Evolutionary conservation across 2,329 filamentous ascomycete genomes (phyloP), one percentile per base, ranked within the genome.

Genomic region (Fusarium dlaminii): DNA sequence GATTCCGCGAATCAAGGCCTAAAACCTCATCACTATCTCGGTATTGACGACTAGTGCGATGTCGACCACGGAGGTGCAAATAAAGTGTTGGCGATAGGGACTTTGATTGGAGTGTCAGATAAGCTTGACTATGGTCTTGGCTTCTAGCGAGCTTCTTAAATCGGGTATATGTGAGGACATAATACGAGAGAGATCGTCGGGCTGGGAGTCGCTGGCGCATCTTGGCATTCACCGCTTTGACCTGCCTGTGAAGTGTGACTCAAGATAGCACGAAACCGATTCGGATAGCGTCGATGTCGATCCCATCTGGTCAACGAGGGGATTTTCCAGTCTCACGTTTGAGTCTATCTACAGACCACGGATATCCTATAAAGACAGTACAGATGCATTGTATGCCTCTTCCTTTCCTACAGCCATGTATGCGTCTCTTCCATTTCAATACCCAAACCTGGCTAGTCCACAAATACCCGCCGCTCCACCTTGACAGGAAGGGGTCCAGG

Each of bases 1-100:
- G 32, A 57, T 66, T 66, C 67, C 66, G 67, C 66, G 66, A 70
- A 70, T 70, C 66, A 70, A 29, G 30, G 20, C 18, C 24, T 15
- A 13, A 36, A 18, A 13, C 14, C 32, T 30, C 46, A 48, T 52
- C 46, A 54, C n/a, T 65, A 66, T 70, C 60, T 66, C 59, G 52
- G 66, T 62, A 70, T 52, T 48, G 42, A 22, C 15, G 30, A 48
- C 15, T 65, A 57, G 52, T 46, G 58, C 68, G 67, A 66, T 66
- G 59, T 70, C 52, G 67, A 59, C 59, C 59, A 49, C 27, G 18
- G 29, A 52, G 10, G 20, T 22, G 27, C 51, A 30, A 65, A 49
- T 49, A 52, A 59, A 14, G 42, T 68, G 20, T 24, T 29, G 43
- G 39, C 64, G 32, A 65, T 66, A 32, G n/a, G 32, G 15, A 11